Conservation (phyloP, 2,329 filamentous ascomycete genomes). For the Colletotrichum orchidophilum region DNA sequence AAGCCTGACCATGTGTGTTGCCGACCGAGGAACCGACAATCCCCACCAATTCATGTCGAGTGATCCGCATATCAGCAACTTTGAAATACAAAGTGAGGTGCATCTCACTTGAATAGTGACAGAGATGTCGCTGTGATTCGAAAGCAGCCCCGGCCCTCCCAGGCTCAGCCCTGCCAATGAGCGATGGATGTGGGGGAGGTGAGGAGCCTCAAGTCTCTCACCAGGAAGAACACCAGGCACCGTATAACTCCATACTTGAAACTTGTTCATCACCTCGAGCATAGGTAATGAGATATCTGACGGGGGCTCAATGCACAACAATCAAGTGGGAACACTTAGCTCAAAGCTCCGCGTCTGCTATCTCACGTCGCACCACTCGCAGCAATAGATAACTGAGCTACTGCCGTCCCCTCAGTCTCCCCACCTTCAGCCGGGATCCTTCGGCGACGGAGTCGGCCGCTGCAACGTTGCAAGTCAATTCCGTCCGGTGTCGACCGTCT, state of each 20-base stretch:
- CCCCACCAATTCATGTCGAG: not conserved
- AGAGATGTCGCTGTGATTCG: conserved; percentile 21
- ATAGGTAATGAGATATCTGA: not conserved
- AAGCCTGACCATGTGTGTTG: not conserved
- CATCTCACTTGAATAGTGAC: not conserved
- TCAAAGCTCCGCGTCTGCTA: not conserved
- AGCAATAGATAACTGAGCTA: not conserved
- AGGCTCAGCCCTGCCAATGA: not conserved
- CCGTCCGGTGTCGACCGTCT: not conserved
- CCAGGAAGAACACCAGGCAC: too few relatives aligned
- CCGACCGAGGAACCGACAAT: not conserved
- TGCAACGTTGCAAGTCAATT: conserved; percentile 24
- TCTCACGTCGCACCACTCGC: not conserved
- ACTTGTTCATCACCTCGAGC: not conserved
- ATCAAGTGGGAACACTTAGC: not conserved
- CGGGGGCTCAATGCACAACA: not conserved
- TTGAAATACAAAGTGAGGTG: not conserved
- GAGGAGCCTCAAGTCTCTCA: not conserved
- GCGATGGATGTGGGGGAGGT: not conserved
- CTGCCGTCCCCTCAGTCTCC: not conserved
- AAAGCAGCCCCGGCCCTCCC: conserved; percentile 34
- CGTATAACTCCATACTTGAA: not conserved
- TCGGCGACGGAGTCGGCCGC: not conserved
- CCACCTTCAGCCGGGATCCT: conserved; percentile 17
- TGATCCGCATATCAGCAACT: not conserved